phyloP scores from a whole-genome alignment of 2,329 filamentous ascomycete species.

The Xylaria multiplex region DNA sequence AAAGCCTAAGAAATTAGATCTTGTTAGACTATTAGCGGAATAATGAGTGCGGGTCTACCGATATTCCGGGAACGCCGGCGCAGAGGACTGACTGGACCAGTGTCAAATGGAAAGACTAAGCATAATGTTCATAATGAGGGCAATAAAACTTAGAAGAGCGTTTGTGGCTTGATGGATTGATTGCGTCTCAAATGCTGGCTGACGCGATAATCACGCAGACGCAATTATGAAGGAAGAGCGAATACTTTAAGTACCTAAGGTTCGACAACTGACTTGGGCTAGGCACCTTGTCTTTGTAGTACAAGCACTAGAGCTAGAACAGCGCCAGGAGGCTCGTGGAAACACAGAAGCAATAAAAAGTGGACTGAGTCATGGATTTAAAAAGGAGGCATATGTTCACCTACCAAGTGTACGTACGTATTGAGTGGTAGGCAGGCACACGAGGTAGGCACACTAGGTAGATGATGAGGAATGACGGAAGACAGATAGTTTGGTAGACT shows the following conservation, averaged over 20 bases:
- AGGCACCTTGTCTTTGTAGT: constrained; percentile 12
- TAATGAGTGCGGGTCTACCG: constrained; percentile 18
- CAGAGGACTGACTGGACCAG: background rate
- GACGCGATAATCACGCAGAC: constrained; percentile 38
- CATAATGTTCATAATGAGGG: constrained; percentile 28
- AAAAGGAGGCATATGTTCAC: constrained; percentile 30
- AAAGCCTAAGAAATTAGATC: constrained; percentile 8
- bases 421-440: too few relatives aligned
- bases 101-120: constrained; percentile 20
- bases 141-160: constrained; percentile 11
- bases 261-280: constrained; percentile 13
- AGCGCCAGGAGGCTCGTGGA: constrained; percentile 7
- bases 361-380: constrained; percentile 30
- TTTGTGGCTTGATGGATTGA: constrained; percentile 23
- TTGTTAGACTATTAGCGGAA: constrained; percentile 14
- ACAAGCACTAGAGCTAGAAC: constrained; percentile 7
- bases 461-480: constrained; percentile 30
- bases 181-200: constrained; percentile 39
- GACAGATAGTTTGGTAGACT: constrained; percentile 23
- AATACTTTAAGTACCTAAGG: constrained; percentile 27
- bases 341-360: constrained; percentile 24
- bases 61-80: constrained; percentile 8
- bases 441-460: background rate
- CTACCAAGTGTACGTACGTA: constrained; percentile 3
- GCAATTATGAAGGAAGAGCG: constrained; percentile 22